These are phyloP conservation scores for Microbotryum violaceum DNA, from an alignment of 1,284 basidiomycete species.

Conservation along the genomic window DNA sequence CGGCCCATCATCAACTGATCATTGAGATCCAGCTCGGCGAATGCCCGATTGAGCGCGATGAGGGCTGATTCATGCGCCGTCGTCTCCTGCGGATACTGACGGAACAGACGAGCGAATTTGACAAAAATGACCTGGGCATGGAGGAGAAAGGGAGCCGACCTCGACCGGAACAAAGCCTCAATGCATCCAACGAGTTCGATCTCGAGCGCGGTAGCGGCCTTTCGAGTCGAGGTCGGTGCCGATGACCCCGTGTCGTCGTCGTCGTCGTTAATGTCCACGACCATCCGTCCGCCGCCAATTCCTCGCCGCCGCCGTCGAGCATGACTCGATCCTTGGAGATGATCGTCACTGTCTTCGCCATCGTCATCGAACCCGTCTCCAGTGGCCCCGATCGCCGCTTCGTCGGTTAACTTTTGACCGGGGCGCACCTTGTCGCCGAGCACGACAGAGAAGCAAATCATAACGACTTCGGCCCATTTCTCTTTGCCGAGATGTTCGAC, in stretches of 20 bases:
- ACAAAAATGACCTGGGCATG: conserved; percentile 50
- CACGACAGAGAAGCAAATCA: conserved; percentile 66
- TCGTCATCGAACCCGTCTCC: conserved; percentile 6
- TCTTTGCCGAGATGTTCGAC: conserved; percentile 62
- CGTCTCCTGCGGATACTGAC: conserved; percentile 57
- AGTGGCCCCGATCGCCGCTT: background rate
- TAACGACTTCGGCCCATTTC: conserved; percentile 61
- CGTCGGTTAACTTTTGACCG: conserved; percentile 39
- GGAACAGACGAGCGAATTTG: conserved; percentile 61
- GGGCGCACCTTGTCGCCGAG: conserved; percentile 54
- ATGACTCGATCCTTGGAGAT: background rate
- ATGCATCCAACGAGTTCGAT: conserved; percentile 31
- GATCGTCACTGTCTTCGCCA: conserved; percentile 23
- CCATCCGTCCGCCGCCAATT: background rate
- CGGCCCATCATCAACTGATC: conserved; percentile 51
- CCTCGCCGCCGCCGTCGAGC: conserved; percentile 2
- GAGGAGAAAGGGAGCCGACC: conserved; percentile 24
- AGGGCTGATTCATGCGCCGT: conserved; percentile 68
- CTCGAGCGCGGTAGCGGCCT: conserved; percentile 12
- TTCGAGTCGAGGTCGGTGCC: background rate
- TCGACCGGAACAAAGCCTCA: conserved; percentile 27
- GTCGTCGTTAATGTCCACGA: conserved; percentile 6
- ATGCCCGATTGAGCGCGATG: conserved; percentile 56
- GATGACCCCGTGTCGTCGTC: background rate
- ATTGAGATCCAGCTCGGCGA: conserved; percentile 68